Evolutionary conservation across 371 early-diverging fungal genomes (phyloP).

Genomic region (Paraphysoderma sedebokerense): DNA sequence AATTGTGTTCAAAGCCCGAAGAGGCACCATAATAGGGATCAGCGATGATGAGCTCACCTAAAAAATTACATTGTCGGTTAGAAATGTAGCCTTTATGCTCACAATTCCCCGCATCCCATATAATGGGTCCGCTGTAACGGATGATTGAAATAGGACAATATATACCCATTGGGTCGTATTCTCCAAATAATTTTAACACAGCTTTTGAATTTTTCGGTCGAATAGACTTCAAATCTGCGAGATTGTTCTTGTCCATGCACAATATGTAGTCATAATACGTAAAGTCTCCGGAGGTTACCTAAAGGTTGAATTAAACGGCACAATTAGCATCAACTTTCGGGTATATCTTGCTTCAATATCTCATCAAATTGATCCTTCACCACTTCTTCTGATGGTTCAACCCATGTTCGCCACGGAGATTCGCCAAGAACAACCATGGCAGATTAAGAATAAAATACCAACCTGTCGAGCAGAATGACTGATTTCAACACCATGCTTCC

Average conservation of each 20-base stretch:
- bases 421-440: background rate
- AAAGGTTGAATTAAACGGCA: background rate
- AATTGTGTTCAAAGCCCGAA: constrained; percentile 74
- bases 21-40: constrained; percentile 82
- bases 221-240: constrained; percentile 34
- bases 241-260: constrained; percentile 69
- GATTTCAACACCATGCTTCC: constrained; percentile 57
- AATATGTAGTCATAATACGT: constrained; percentile 62
- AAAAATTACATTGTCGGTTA: background rate
- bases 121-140: background rate
- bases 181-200: constrained; percentile 63
- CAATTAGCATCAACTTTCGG: no score
- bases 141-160: constrained; percentile 25
- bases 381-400: no score
- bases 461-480: constrained; percentile 57
- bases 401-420: no score
- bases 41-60: no score
- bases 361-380: no score
- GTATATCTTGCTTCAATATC: no score
- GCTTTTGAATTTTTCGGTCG: constrained; percentile 26
- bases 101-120: background rate
- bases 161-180: constrained; percentile 61
- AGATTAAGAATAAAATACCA: background rate
- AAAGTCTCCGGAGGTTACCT: constrained; percentile 42
- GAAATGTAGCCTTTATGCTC: no score